A percentile compares a stretch with the other conserved stretches of the same genome.
Conservation (phyloP, 2,329 filamentous ascomycete genomes). For the Thermoascus crustaceus region DNA sequence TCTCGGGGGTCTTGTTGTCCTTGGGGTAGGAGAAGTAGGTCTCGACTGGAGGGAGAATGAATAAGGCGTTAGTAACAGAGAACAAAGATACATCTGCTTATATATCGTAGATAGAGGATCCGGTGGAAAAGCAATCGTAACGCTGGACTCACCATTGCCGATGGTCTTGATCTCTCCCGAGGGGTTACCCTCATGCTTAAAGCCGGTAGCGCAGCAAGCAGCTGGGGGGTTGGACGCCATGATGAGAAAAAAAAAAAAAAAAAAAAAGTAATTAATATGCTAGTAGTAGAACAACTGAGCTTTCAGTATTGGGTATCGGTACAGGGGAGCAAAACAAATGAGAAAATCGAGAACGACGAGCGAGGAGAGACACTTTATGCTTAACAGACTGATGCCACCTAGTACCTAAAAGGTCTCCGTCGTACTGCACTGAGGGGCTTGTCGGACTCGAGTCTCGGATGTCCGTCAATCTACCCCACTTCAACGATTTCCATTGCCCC, state of each 20-base stretch:
- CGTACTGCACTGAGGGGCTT: too few relatives aligned
- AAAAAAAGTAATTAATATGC: neutral
- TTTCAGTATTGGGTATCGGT: too few relatives aligned
- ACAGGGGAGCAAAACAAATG: too few relatives aligned
- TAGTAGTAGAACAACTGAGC: neutral
- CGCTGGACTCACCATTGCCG: constrained; percentile 32
- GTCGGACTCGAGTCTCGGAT: too few relatives aligned
- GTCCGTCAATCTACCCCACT: too few relatives aligned
- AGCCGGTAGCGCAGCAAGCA: constrained; percentile 40
- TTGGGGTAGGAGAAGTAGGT: constrained; percentile 50
- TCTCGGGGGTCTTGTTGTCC: constrained; percentile 41
- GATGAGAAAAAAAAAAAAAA: constrained; percentile 7
- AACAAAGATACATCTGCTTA: neutral
- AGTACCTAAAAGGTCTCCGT: too few relatives aligned
- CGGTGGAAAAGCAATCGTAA: neutral
- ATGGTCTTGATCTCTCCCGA: constrained; percentile 41
- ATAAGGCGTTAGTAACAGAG: constrained; percentile 2
- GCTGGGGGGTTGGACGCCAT: constrained; percentile 47
- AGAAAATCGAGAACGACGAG: too few relatives aligned
- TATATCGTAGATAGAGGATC: too few relatives aligned
- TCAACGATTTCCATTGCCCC: too few relatives aligned
- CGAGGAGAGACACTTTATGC: too few relatives aligned
- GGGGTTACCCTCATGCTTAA: constrained; percentile 46
- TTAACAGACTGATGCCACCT: too few relatives aligned
- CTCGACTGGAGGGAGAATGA: constrained; percentile 34